Conservation (phyloP, 2,329 filamentous ascomycete species). For the Trichoderma hamatum region DNA sequence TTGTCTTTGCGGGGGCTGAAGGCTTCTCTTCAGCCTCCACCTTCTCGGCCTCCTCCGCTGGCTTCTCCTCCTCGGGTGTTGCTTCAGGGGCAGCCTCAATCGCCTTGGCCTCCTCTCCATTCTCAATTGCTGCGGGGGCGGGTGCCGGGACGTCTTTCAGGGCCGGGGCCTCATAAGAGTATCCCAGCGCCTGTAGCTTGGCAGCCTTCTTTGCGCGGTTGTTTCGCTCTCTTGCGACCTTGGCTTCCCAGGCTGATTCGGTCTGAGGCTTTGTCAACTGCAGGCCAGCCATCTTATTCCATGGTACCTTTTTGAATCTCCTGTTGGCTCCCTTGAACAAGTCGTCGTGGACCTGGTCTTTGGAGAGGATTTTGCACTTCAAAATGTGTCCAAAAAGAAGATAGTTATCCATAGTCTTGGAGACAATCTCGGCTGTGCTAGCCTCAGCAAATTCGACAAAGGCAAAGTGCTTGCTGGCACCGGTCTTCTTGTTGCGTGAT, state of each 20-base stretch:
- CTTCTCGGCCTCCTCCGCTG: slow-evolving; percentile 30
- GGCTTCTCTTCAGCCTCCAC: slow-evolving; percentile 32
- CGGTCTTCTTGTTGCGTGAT: slow-evolving; percentile 89
- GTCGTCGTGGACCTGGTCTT: slow-evolving; percentile 75
- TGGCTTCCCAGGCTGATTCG: slow-evolving; percentile 76
- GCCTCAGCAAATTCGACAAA: slow-evolving; percentile 90
- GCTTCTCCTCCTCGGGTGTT: slow-evolving; percentile 33
- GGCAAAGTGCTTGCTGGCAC: slow-evolving; percentile 88
- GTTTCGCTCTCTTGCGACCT: slow-evolving; percentile 71
- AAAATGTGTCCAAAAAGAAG: slow-evolving; percentile 92
- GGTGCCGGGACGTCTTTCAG: slow-evolving; percentile 61
- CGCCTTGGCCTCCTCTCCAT: slow-evolving; percentile 39
- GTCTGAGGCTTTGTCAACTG: slow-evolving; percentile 73
- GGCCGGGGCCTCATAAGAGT: slow-evolving; percentile 76
- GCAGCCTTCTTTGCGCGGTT: slow-evolving; percentile 69
- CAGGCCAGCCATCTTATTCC: slow-evolving; percentile 81
- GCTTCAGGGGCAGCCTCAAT: slow-evolving; percentile 44
- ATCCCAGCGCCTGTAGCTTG: slow-evolving; percentile 78
- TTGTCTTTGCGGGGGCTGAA: slow-evolving; percentile 29
- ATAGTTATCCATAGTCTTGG: slow-evolving; percentile 97
- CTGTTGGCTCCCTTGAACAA: slow-evolving; percentile 90
- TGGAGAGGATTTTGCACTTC: slow-evolving; percentile 78
- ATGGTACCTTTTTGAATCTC: slow-evolving; percentile 85
- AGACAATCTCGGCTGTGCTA: slow-evolving; percentile 79
- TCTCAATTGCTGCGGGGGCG: slow-evolving; percentile 46